Base-by-base conservation (phyloP, 2,329 filamentous ascomycete genomes). In the Neofusicoccum parvum region DNA sequence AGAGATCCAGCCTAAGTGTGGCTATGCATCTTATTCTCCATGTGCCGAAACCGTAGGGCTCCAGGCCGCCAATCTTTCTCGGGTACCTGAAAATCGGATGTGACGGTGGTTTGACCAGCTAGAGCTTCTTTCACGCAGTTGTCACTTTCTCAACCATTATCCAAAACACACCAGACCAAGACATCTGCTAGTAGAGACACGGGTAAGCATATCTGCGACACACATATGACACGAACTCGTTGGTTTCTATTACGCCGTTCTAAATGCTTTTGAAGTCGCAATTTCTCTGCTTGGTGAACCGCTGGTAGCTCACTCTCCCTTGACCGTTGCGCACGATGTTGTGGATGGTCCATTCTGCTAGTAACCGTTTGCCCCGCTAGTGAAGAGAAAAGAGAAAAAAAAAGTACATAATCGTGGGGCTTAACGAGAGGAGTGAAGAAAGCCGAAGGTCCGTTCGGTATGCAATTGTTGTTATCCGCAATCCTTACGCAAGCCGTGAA, bases 231-330 rank as follows among this genome's bases (percentile, higher is more conserved):
- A 36, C n/a, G 43, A 48, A 43, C 6, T 17, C 45, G 39, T 12
- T 20, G 20, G 32, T 11, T 48, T 60, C 56, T 60, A 60, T 48
- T 46, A 60, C 56, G 45, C 56, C 56, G 43, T 23, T 58, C 56
- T 60, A 60, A 27, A 60, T 60, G 43, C 56, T 60, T 37, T 48
- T 34, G 54, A 10, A 20, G 15, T 43, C 53, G 20, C 54, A 45
- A 46, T 34, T 45, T 59, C 54, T 39, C 27, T 32, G 27, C 27
- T 32, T 32, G 27, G 27, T 7, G 27, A 32, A 32, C 27, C 27
- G 27, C 27, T 32, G 27, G 5, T 32, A 32, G 27, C 34, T 43
- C 20, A n/a, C 23, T 12, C 36, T 11, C 6, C 7, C 54, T n/a
- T n/a, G 41, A 36, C 15, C 3, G 3, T 23, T 36, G 20, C 34